Conservation (phyloP, 306 rosid species). For the Castanopsis chinensis region DNA sequence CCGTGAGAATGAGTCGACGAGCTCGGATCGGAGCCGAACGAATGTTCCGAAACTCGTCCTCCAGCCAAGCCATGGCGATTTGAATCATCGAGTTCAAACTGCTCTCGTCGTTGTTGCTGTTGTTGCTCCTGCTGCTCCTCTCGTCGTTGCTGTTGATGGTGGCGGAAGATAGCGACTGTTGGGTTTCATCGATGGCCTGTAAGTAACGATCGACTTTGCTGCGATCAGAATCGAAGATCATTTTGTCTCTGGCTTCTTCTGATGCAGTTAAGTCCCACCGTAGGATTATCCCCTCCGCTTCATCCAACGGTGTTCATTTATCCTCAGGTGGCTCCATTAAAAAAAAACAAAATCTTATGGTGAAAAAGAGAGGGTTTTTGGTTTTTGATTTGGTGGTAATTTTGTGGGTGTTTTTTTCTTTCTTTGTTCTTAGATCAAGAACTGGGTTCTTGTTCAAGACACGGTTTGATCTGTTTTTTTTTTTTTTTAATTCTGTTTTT, state of each 20-base stretch:
- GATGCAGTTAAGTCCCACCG: conserved; percentile 96
- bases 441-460: too few relatives aligned
- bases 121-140: conserved; percentile 19
- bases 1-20: conserved; percentile 27
- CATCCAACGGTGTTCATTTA: conserved; percentile 31
- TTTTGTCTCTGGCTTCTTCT: conserved; percentile 70
- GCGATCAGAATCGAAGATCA: conserved; percentile 83
- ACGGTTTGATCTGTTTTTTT: too few relatives aligned
- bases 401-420: too few relatives aligned
- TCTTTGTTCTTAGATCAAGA: too few relatives aligned
- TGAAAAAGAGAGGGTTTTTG: too few relatives aligned
- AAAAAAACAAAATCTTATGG: neutral
- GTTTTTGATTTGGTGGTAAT: too few relatives aligned
- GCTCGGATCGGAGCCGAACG: conserved; percentile 35
- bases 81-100: conserved; percentile 69
- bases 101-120: conserved; percentile 47
- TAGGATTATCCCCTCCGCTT: conserved; percentile 76
- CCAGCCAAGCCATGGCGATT: conserved; percentile 98
- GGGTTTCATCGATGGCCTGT: conserved; percentile 91
- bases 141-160: conserved; percentile 40
- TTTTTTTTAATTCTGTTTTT: too few relatives aligned
- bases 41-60: conserved; percentile 93
- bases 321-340: conserved; percentile 50
- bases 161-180: conserved; percentile 64
- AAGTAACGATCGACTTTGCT: conserved; percentile 74